Evolutionary conservation across 1,284 basidiomycete species (phyloP), one percentile per base, ranked within the genome.

Genomic region (Albatrellus sp.): DNA sequence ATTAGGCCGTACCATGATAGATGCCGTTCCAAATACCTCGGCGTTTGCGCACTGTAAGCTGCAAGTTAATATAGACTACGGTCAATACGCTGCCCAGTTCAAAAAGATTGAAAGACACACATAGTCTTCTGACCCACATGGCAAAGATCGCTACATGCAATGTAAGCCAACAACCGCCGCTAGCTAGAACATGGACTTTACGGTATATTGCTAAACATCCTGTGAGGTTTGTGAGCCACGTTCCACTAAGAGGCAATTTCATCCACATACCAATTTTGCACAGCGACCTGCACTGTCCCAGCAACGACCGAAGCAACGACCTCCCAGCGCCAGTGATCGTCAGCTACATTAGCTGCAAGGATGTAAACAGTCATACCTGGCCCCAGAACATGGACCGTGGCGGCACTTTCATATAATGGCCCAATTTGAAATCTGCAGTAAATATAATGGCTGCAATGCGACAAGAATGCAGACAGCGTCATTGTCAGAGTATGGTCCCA

Each of bases 331-430:
- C 20, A 16, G 37, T 16, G 5, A 38, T 38, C 17, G n/a, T n/a
- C n/a, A 38, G n/a, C 5, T 5, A n/a, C 34, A 5, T 34, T 12
- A 19, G 33, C 17, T 28, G 10, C 13, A 13, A 36, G 12, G 8
- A 28, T 17, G 17, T 7, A 7, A 20, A 16, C 10, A 7, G 13
- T 31, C 34, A 14, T 9, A 44, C 52, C 53, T 78, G 74, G 10
- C 60, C 58, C 47, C 59, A 57, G 56, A 78, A 72, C 64, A 77
- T 72, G 35, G 62, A 55, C 11, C 69, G 66, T 7, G 69, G 70
- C 1, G 69, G 66, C 28, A 73, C 59, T 58, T 72, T 72, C 70
- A 72, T 72, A 57, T 72, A 72, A 48, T 72, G 71, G 8, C 69
- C 70, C 24, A 73, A 62, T 57, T 73, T 73, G 53, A 73, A 68